Evolutionary conservation across 306 rosid genomes (phyloP).

Genomic region (Macrotyloma uniflorum): DNA sequence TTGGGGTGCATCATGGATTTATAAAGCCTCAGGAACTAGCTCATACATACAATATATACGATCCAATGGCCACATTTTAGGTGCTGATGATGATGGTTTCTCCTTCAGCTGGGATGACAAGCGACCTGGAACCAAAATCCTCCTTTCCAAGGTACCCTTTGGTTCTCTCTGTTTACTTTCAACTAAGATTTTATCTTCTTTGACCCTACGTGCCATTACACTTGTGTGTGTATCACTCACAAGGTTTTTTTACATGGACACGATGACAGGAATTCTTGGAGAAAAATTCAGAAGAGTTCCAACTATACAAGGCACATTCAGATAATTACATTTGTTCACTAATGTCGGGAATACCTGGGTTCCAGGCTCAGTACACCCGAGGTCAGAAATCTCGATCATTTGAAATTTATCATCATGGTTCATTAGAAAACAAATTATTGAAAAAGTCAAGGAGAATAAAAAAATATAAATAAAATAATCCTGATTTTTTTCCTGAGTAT

Average conservation of each 20-base stretch:
- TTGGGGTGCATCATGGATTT: slow-evolving; percentile 94
- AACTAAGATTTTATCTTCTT: not conserved
- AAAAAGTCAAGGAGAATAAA: too few species aligned
- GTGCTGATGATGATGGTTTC: slow-evolving; percentile 77
- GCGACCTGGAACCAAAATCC: slow-evolving; percentile 79
- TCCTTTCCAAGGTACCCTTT: slow-evolving; percentile 72
- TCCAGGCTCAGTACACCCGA: slow-evolving; percentile 78
- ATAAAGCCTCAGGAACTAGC: slow-evolving; percentile 64
- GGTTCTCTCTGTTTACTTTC: not conserved
- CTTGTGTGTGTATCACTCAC: not conserved
- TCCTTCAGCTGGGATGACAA: slow-evolving; percentile 95
- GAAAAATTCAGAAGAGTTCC: slow-evolving; percentile 56
- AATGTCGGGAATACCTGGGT: slow-evolving; percentile 63
- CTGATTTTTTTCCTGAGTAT: too few species aligned
- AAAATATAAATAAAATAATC: too few species aligned
- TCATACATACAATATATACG: slow-evolving; percentile 63
- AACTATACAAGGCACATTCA: slow-evolving; percentile 72
- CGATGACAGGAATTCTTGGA: slow-evolving; percentile 64
- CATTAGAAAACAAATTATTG: not conserved
- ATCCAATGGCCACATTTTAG: slow-evolving; percentile 80
- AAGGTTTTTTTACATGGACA: not conserved
- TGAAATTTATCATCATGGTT: not conserved
- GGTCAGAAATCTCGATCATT: slow-evolving; percentile 46
- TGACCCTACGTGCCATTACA: not conserved
- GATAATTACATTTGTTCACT: slow-evolving; percentile 83